Conservation (phyloP, 768 basidiomycete species). For the Agaricus bisporus region DNA sequence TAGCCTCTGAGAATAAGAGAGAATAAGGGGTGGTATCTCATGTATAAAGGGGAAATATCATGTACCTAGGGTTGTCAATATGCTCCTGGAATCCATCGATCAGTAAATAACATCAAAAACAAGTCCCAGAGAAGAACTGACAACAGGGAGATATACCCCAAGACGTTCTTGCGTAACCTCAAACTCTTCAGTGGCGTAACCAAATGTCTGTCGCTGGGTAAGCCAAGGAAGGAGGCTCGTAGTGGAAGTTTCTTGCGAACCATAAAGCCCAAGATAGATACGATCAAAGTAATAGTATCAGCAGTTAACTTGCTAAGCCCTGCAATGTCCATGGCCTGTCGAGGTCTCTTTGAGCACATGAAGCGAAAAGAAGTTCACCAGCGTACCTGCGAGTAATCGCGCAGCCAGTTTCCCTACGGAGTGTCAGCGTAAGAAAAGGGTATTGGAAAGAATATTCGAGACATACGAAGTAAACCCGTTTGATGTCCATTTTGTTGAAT, state of each 20-base stretch:
- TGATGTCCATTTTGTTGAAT: conserved; percentile 59
- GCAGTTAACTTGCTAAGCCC: conserved; percentile 59
- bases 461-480: conserved; percentile 59
- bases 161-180: conserved; percentile 68
- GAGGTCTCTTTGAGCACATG: not conserved
- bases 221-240: not conserved
- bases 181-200: conserved; percentile 61
- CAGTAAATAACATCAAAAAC: not conserved
- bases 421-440: not conserved
- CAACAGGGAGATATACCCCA: conserved; percentile 71
- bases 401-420: conserved; percentile 57
- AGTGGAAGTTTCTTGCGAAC: conserved; percentile 17
- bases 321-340: conserved; percentile 64
- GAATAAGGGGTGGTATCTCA: not conserved
- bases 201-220: conserved; percentile 39
- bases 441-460: not conserved
- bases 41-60: not conserved
- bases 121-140: conserved; percentile 21
- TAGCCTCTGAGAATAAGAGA: conserved; percentile 44
- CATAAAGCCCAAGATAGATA: conserved; percentile 55
- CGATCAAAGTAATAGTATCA: conserved; percentile 56
- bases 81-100: conserved; percentile 42
- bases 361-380: not conserved
- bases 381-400: conserved; percentile 59
- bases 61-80: conserved; percentile 72